Percentiles rank a stretch among this genome's conserved stretches.
Conservation (phyloP, 257 asterid species). For the Eucommia ulmoides region DNA sequence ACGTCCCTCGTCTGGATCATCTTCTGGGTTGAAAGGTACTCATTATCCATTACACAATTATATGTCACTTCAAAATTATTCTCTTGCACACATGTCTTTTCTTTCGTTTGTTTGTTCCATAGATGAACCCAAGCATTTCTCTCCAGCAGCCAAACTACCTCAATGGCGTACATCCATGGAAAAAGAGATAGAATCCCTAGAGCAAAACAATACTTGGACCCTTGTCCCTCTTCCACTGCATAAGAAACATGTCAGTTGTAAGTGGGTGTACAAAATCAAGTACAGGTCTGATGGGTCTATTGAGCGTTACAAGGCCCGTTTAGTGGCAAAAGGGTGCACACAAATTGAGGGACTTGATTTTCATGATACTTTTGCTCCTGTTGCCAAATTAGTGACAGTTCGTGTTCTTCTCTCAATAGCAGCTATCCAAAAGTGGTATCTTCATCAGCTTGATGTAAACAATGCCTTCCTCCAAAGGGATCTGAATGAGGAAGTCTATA, state of each 20-base stretch:
- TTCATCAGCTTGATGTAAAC: slow-evolving; percentile 1
- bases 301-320: not conserved
- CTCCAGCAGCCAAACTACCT: too few species aligned
- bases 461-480: slow-evolving; percentile 3
- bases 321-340: not conserved
- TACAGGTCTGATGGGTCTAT: not conserved
- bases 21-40: not conserved
- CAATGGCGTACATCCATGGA: too few species aligned
- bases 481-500: slow-evolving; percentile 1
- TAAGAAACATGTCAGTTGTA: too few species aligned
- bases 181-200: too few species aligned
- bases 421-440: not conserved
- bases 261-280: slow-evolving; percentile 5
- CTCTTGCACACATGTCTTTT: not conserved
- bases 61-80: too few species aligned
- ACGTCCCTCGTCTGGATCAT: too few species aligned
- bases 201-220: too few species aligned
- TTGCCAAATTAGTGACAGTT: not conserved
- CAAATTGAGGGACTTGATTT: not conserved
- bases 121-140: not conserved
- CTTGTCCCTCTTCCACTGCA: too few species aligned
- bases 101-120: not conserved
- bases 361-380: not conserved
- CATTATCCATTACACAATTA: not conserved
- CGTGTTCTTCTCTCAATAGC: not conserved